A percentile compares a stretch with the other conserved stretches of the same genome.
These are phyloP conservation scores for Pichia sp. DNA, from an alignment of 1,139 yeast species.

Conservation along the genomic window DNA sequence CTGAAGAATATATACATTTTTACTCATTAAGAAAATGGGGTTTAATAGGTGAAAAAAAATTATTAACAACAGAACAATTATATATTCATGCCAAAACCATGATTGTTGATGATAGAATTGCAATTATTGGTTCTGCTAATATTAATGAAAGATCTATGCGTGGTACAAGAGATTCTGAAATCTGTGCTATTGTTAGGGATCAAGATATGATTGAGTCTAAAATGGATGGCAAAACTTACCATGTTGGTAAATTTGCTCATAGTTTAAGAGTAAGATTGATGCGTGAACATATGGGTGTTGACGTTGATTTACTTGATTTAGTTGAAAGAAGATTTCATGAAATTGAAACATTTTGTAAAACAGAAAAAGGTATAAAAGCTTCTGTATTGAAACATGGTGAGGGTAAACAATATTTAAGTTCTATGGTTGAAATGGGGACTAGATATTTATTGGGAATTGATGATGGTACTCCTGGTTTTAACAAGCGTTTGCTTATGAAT, in stretches of 20 bases:
- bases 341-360: constrained; percentile 50
- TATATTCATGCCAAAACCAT: constrained; percentile 90
- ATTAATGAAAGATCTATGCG: constrained; percentile 94
- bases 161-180: constrained; percentile 90
- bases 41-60: constrained; percentile 68
- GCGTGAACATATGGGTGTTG: constrained; percentile 96
- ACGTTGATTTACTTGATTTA: constrained; percentile 78
- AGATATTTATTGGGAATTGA: constrained; percentile 52
- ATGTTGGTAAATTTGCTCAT: constrained; percentile 86
- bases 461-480: constrained; percentile 30
- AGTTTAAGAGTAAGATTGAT: constrained; percentile 82
- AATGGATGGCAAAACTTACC: constrained; percentile 78
- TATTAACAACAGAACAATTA: constrained; percentile 80
- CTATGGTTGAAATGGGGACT: constrained; percentile 70
- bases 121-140: constrained; percentile 94
- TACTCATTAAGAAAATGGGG: constrained; percentile 96
- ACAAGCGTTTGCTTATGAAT: not conserved
- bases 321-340: constrained; percentile 70
- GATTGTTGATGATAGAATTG: constrained; percentile 91
- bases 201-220: constrained; percentile 63
- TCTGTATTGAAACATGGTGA: constrained; percentile 30
- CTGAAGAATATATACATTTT: constrained; percentile 87
- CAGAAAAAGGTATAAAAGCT: constrained; percentile 39
- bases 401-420: constrained; percentile 40
- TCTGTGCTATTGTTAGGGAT: constrained; percentile 84